Conservation (phyloP, 108 stramenopile species). For the Nitzschia palea region DNA sequence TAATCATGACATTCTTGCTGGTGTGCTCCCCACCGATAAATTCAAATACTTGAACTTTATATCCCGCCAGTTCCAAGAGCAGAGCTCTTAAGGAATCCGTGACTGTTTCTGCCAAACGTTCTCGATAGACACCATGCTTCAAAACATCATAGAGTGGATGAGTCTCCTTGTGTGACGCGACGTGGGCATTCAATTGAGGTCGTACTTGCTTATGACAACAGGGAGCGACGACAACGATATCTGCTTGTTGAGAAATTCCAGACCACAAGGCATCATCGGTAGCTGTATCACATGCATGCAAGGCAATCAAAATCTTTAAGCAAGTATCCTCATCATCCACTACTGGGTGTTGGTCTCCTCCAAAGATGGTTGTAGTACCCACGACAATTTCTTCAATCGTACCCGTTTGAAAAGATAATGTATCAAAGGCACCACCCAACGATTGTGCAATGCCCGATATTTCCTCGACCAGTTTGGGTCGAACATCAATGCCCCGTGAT, state of each 20-base stretch:
- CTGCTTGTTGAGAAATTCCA: constrained; percentile 51
- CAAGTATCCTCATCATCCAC: constrained; percentile 15
- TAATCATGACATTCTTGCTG: constrained; percentile 87
- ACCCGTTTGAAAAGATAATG: constrained; percentile 58
- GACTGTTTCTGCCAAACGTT: constrained; percentile 73
- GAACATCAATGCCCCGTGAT: constrained; percentile 72
- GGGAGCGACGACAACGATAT: constrained; percentile 77
- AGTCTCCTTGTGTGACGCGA: constrained; percentile 14
- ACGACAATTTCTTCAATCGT: constrained; percentile 54
- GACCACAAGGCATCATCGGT: constrained; percentile 82
- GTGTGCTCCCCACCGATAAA: constrained; percentile 88
- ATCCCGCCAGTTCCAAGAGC: constrained; percentile 79
- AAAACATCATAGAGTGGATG: constrained; percentile 61
- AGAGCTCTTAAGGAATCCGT: constrained; percentile 79
- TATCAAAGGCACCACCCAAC: constrained; percentile 55
- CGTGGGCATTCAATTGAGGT: constrained; percentile 71
- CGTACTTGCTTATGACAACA: constrained; percentile 90
- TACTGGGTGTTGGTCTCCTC: not conserved
- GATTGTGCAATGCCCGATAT: constrained; percentile 66
- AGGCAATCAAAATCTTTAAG: constrained; percentile 71
- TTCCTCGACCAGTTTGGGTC: constrained; percentile 72
- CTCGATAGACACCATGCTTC: constrained; percentile 70
- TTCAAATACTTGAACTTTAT: constrained; percentile 85
- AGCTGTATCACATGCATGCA: constrained; percentile 93
- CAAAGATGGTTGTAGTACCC: constrained; percentile 2